Evolutionary conservation across 139 green algal species (phyloP), one percentile per base, ranked within the genome.

Genomic region (Tetradesmus obliquus): DNA sequence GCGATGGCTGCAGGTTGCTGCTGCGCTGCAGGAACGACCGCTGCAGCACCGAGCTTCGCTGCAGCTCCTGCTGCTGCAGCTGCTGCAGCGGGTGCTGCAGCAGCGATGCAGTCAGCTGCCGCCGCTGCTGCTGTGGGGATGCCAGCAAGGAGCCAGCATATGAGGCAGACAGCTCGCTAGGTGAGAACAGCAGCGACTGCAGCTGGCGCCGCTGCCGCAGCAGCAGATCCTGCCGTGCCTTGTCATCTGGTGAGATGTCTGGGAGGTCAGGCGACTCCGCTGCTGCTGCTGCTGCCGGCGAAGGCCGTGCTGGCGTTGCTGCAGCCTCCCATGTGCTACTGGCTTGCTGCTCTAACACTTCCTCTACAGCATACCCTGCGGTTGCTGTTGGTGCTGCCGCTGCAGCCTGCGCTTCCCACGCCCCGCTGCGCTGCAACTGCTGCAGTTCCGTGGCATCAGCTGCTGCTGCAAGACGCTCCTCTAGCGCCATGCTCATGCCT

Each of bases 111-210:
- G 7, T 20, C 45, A 55, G 45, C 9, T 86, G 81, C 79, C n/a
- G 74, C 74, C 79, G n/a, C 57, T 74, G 55, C 20, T 88, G 82
- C 82, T 76, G 55, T 55, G 83, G 17, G 13, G 83, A 76, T 58
- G 60, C 83, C 20, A 32, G 20, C 72, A 80, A 51, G 51, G 84
- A 88, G 24, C 84, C 84, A 53, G 60, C 84, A 60, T 60, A 80
- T 58, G 84, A 88, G 19, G 86, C 53, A 0, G 15, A 62, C 69
- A 90, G 8, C 82, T 72, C 22, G 74, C 69, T 54, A 7, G 53
- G 86, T 55, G 69, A 83, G 17, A 90, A 90, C 51, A 90, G 53
- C 53, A 90, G 71, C 5, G 57, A 32, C 20, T 90, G 86, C 71
- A 90, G 51, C 86, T 84, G 86, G 19, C 58, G 53, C 53, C 79